These are phyloP conservation scores for Paecilomyces variotii DNA, from an alignment of 2,329 filamentous ascomycete genomes.

Conservation along the genomic window DNA sequence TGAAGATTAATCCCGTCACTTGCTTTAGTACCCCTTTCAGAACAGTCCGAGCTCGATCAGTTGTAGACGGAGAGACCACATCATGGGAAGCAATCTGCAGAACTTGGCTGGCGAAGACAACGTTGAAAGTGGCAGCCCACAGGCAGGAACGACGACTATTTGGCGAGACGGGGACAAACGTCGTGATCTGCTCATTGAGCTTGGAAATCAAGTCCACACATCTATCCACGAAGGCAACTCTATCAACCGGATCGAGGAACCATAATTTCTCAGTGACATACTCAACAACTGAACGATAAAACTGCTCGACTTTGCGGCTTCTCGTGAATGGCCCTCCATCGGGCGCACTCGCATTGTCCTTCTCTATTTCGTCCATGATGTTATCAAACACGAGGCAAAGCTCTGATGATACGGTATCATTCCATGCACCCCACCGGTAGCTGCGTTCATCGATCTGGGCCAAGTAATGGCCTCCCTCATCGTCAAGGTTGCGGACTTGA, in stretches of 20 bases:
- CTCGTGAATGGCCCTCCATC: slow-evolving; percentile 3
- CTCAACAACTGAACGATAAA: slow-evolving; percentile 37
- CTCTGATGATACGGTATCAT: slow-evolving; percentile 45
- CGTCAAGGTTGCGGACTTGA: slow-evolving; percentile 36
- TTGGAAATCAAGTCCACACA: slow-evolving; percentile 26
- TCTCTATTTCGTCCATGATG: slow-evolving; percentile 19
- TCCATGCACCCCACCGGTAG: slow-evolving; percentile 47
- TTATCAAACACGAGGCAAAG: slow-evolving; percentile 29
- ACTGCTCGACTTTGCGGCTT: slow-evolving; percentile 6
- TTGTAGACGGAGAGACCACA: slow-evolving; percentile 16
- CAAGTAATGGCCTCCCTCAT: slow-evolving; percentile 27
- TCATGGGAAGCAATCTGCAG: slow-evolving; percentile 29
- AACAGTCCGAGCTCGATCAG: slow-evolving; percentile 18
- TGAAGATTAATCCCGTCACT: slow-evolving; percentile 28
- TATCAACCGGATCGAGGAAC: slow-evolving; percentile 49
- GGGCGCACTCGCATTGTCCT: slow-evolving; percentile 1
- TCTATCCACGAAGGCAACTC: slow-evolving; percentile 38
- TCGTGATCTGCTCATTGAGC: slow-evolving; percentile 28
- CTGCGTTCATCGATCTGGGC: slow-evolving; percentile 28
- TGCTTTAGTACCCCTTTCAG: slow-evolving; percentile 27
- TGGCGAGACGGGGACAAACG: slow-evolving; percentile 9
- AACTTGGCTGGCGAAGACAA: slow-evolving; percentile 32
- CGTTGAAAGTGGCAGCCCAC: slow-evolving; percentile 22
- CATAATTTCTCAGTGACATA: slow-evolving; percentile 44
- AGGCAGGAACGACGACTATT: slow-evolving; percentile 11